Conservation (phyloP, 306 rosid genomes). For the Rosa lucieae region DNA sequence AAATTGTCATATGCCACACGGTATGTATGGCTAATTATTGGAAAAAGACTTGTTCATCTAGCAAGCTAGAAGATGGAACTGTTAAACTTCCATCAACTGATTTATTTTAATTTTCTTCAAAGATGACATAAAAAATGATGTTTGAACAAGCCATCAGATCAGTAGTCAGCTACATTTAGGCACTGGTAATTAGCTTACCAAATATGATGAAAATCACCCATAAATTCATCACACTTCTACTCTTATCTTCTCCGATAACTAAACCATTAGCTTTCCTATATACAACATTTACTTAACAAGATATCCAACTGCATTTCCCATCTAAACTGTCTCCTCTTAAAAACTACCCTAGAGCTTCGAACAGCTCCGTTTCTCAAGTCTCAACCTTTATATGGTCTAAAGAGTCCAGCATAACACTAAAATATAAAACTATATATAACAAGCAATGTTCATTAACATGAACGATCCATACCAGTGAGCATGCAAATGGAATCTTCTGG, state of each 20-base stretch:
- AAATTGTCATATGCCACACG: too few relatives aligned
- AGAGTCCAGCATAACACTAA: not conserved
- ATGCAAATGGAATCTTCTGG: slow-evolving; percentile 79
- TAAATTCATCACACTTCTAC: not conserved
- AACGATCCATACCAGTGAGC: slow-evolving; percentile 69
- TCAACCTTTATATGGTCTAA: not conserved
- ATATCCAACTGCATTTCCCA: not conserved
- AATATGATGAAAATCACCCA: not conserved
- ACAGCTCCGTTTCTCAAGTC: not conserved
- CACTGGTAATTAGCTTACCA: not conserved
- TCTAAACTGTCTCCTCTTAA: too few relatives aligned
- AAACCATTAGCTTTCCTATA: not conserved
- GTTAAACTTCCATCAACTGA: not conserved
- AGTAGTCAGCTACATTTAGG: not conserved
- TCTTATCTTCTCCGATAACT: not conserved
- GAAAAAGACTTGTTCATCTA: not conserved
- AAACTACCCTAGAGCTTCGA: not conserved
- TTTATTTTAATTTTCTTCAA: not conserved
- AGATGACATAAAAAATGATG: not conserved
- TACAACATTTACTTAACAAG: too few relatives aligned
- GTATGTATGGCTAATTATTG: too few relatives aligned
- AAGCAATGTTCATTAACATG: not conserved
- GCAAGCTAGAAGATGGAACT: not conserved
- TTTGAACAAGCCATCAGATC: not conserved
- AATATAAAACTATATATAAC: not conserved